Base-by-base conservation (phyloP, 2,329 filamentous ascomycete species). In the Botrytis medusae region DNA sequence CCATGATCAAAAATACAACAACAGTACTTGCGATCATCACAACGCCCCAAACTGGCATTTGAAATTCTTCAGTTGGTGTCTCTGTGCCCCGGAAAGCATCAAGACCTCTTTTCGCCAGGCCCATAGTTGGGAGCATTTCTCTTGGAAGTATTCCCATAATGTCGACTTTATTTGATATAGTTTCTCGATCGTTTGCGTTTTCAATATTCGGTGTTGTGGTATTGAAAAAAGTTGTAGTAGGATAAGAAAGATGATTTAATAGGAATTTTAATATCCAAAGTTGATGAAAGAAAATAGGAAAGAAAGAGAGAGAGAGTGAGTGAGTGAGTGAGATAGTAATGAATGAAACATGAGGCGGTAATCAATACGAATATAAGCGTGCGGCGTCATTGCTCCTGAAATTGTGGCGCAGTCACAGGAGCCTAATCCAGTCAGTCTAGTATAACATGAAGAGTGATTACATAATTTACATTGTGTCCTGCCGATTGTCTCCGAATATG, bases 21-120 rank as follows among this genome's bases (percentile, higher is more conserved):
- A 65, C 12, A 40, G 75, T 77, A 54, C 70, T 32, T 46, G 22
- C 74, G 22, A 79, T 29, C 70, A 78, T 68, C 3, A 76, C 16
- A 7, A 69, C 51, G 34, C 75, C 76, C 78, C 79, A 80, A 61
- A 59, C 60, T 64, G 79, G 79, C 20, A 79, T 54, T 18, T 78
- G 34, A 34, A 25, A 46, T 32, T 59, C 48, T n/a, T 65, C 51
- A 42, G 34, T 51, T 25, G 46, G 34, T 9, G 44, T 18, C 8
- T 65, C 44, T 37, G 32, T 40, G 22, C 48, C 48, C n/a, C 46
- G 69, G 42, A 51, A 32, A 42, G 59, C 69, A 44, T 70, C 54
- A 2, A 60, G 57, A 25, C 68, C 54, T 62, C 68, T 44, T n/a
- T 42, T 40, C 25, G 68, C 68, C 12, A 69, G 48, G 7, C 37